These are phyloP conservation scores for Phytophthora hibernalis DNA, from an alignment of 352 stramenopile species.

Conservation along the genomic window DNA sequence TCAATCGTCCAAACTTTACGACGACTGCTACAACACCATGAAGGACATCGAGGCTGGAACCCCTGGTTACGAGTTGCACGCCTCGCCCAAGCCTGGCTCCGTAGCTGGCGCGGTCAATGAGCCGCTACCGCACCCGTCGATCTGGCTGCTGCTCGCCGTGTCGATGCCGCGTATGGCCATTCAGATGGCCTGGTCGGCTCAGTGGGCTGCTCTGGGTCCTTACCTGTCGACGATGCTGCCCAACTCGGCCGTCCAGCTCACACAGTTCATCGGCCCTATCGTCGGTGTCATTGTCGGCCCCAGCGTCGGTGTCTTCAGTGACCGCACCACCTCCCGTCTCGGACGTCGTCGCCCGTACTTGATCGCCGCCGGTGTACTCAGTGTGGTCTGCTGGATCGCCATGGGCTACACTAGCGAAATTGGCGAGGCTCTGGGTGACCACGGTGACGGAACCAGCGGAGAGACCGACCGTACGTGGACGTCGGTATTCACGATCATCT, in stretches of 20 bases:
- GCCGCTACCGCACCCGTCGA: slow-evolving; percentile 34
- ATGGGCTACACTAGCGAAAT: slow-evolving; percentile 60
- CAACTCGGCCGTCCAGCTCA: slow-evolving; percentile 44
- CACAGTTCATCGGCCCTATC: slow-evolving; percentile 35
- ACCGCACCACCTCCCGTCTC: slow-evolving; percentile 45
- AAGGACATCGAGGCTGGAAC: slow-evolving; percentile 39
- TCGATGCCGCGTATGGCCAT: slow-evolving; percentile 42
- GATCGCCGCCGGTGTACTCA: slow-evolving; percentile 43
- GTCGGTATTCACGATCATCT: slow-evolving; percentile 36
- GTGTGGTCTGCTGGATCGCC: slow-evolving; percentile 53
- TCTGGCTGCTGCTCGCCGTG: slow-evolving; percentile 32
- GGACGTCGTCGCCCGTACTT: slow-evolving; percentile 52
- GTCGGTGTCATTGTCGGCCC: slow-evolving; percentile 35
- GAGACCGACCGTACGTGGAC: slow-evolving; percentile 32
- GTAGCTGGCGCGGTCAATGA: slow-evolving; percentile 17
- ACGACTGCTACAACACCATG: slow-evolving; percentile 19
- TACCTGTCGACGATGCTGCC: slow-evolving; percentile 53
- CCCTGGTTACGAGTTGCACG: slow-evolving; percentile 32
- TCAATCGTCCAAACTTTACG: slow-evolving; percentile 5
- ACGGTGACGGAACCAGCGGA: slow-evolving; percentile 8
- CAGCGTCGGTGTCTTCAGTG: slow-evolving; percentile 39
- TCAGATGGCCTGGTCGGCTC: slow-evolving; percentile 40
- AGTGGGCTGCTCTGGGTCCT: slow-evolving; percentile 46
- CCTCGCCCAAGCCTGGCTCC: slow-evolving; percentile 34
- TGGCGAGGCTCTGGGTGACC: slow-evolving; percentile 31